Evolutionary conservation across 306 rosid species (phyloP), one percentile per base, ranked within the genome.

Genomic region (Fragaria iinumae): DNA sequence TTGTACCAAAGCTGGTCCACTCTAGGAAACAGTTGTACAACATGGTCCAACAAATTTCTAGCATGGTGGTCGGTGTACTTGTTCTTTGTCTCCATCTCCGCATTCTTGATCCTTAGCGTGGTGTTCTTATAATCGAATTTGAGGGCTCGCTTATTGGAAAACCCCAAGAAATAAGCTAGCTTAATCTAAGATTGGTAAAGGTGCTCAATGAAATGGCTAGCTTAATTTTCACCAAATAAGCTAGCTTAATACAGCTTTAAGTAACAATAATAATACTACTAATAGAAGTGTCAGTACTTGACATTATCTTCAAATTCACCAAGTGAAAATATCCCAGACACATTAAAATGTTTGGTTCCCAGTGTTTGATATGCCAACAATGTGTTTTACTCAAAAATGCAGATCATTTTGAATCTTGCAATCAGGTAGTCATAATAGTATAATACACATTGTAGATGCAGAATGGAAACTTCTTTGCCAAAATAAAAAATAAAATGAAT

Each of bases 11-110:
- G 32, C 75, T 87, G 97, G 59, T 90, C 91, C 6, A 81, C 89
- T 63, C 97, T 78, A 0, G 97, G 97, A 44, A 93, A 82, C 7
- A 82, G 89, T 3, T 88, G 73, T 1, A 93, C 96, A 0, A 93
- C 92, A 0, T 96, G 86, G 73, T 93, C 91, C 96, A 91, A 90
- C 8, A 93, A 92, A 49, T 89, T 89, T 78, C 94, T 72, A 0
- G 97, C 93, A 76, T 85, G 96, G 77, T 90, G 45, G 45, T 43
- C 45, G 11, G 11, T 1, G 45, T 43, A 43, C 85, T 9, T 83
- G 83, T 89, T 92, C 84, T 86, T 89, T 90, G 90, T 93, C 89
- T 93, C 97, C 5, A 86, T 88, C 84, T 92, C 97, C 0, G 93
- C 93, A 34, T 92, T 89, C 80, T 93, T 87, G 62, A 93, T 88